Evolutionary conservation across 306 rosid species (phyloP).

Genomic region (Prinsepia uniflora): DNA sequence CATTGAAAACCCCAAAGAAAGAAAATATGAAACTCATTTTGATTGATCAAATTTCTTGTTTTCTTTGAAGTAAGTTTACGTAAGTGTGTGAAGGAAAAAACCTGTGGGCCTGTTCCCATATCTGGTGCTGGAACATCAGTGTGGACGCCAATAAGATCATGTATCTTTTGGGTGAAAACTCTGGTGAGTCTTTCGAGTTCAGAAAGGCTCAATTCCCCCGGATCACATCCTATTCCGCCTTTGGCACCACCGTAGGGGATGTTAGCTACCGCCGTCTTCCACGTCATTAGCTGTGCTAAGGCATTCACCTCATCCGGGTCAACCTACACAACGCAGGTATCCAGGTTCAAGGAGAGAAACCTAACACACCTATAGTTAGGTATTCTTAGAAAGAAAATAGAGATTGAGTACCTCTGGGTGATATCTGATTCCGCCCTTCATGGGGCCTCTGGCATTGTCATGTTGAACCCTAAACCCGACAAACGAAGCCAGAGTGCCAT

Average conservation of each 20-base stretch:
- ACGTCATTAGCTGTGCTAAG: constrained; percentile 92
- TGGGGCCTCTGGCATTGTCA: constrained; percentile 99
- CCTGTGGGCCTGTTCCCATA: constrained; percentile 99
- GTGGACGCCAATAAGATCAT: constrained; percentile 77
- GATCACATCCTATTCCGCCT: constrained; percentile 94
- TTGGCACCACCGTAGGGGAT: constrained; percentile 97
- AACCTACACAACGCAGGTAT: constrained; percentile 39
- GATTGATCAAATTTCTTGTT: background rate
- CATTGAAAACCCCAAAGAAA: background rate
- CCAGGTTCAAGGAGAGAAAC: background rate
- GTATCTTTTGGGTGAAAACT: constrained; percentile 94
- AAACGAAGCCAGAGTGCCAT: constrained; percentile 74
- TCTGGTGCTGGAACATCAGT: constrained; percentile 97
- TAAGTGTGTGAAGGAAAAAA: background rate
- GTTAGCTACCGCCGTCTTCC: constrained; percentile 98
- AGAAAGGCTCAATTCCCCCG: constrained; percentile 57
- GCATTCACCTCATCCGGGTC: constrained; percentile 99
- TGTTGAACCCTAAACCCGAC: constrained; percentile 95
- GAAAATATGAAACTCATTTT: background rate
- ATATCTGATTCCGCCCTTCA: constrained; percentile 99
- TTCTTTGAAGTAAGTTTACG: too few relatives aligned
- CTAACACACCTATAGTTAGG: background rate
- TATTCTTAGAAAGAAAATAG: too few relatives aligned
- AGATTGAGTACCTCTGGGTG: constrained; percentile 72
- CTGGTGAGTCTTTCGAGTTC: constrained; percentile 89